A percentile compares a stretch with the other conserved stretches of the same genome.
Evolutionary conservation across 108 stramenopile species (phyloP).

Genomic region (Craspedostauros australis): DNA sequence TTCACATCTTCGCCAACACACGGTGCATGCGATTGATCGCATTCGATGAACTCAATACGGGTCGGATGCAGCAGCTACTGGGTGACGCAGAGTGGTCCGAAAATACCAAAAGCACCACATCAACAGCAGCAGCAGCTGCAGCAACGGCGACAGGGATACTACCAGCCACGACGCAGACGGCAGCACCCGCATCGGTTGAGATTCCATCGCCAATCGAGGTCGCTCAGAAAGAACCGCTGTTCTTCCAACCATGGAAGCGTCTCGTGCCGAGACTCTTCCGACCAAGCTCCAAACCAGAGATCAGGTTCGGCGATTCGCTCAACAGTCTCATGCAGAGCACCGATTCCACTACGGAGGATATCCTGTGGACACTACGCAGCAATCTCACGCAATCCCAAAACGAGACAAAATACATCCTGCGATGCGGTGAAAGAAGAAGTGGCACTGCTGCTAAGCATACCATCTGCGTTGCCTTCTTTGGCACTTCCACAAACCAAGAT

Average conservation of each 20-base stretch:
- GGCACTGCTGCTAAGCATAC: too few species aligned
- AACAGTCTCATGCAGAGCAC: conserved; percentile 54
- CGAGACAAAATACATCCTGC: conserved; percentile 1
- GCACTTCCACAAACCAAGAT: conserved; percentile 38
- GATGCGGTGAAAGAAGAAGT: conserved; percentile 5
- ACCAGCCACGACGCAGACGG: not conserved
- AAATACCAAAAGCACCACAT: not conserved
- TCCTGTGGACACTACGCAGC: not conserved
- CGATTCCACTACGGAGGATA: conserved; percentile 15
- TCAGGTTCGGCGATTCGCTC: conserved; percentile 34
- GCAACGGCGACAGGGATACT: not conserved
- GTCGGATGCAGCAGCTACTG: conserved; percentile 48
- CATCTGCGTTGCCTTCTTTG: too few species aligned
- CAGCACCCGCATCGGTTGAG: too few species aligned
- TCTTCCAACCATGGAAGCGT: conserved; percentile 28
- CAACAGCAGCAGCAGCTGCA: not conserved
- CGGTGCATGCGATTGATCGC: conserved; percentile 67
- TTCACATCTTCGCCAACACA: conserved; percentile 63
- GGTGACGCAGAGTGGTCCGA: conserved; percentile 19
- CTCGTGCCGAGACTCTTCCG: not conserved
- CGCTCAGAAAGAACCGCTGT: conserved; percentile 55
- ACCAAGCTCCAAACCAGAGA: conserved; percentile 3
- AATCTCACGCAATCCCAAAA: not conserved
- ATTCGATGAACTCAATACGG: conserved; percentile 61
- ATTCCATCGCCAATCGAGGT: conserved; percentile 50